These are phyloP conservation scores for Phaeodactylum tricornutum DNA, from an alignment of 108 stramenopile genomes.

Conservation along the genomic window DNA sequence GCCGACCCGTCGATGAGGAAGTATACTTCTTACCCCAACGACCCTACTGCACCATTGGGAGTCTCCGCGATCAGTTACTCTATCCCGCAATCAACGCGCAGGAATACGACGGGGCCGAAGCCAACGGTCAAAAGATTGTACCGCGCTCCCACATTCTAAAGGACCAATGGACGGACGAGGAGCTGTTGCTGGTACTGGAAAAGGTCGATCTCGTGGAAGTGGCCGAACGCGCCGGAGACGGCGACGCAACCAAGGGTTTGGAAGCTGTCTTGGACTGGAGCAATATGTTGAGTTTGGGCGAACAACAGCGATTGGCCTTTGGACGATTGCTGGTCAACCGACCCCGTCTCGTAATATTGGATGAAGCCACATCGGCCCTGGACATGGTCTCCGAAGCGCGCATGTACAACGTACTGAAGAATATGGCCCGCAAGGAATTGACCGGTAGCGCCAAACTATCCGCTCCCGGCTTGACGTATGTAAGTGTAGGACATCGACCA, in stretches of 20 bases:
- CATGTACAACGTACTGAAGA: conserved; percentile 77
- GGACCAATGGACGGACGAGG: conserved; percentile 28
- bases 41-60: conserved; percentile 83
- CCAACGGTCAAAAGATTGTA: conserved; percentile 14
- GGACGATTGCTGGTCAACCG: conserved; percentile 78
- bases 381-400: conserved; percentile 50
- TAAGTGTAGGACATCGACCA: conserved; percentile 93
- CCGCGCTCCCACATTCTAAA: conserved; percentile 23
- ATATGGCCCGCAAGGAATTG: conserved; percentile 44
- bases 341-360: conserved; percentile 85
- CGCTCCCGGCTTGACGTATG: conserved; percentile 59
- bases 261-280: conserved; percentile 78
- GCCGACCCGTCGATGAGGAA: conserved; percentile 51
- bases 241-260: conserved; percentile 65
- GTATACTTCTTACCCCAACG: conserved; percentile 93
- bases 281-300: conserved; percentile 85
- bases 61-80: conserved; percentile 81
- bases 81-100: conserved; percentile 54
- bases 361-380: conserved; percentile 81
- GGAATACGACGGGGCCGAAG: conserved; percentile 7
- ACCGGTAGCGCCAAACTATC: conserved; percentile 26
- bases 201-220: conserved; percentile 60
- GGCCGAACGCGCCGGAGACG: conserved; percentile 64
- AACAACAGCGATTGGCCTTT: conserved; percentile 95
- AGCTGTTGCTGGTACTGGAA: conserved; percentile 55